phyloP scores from a whole-genome alignment of 2,329 filamentous ascomycete genomes.

The Microdochium bolleyi region DNA sequence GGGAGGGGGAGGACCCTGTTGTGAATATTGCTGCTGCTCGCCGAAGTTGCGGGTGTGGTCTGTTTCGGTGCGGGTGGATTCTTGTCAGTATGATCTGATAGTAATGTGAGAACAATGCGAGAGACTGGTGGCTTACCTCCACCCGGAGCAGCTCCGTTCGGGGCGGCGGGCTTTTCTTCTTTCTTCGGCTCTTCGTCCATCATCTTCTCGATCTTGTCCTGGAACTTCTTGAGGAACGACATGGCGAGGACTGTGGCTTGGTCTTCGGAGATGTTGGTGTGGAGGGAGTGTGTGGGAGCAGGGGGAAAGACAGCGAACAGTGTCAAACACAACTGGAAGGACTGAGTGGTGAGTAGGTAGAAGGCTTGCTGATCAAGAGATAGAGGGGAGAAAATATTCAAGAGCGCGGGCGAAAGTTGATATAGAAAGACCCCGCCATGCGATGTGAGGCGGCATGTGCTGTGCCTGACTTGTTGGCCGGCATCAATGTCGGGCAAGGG shows the following conservation, averaged over 20 bases:
- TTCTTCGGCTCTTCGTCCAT: constrained; percentile 13
- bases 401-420: neutral
- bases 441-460: neutral
- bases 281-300: neutral
- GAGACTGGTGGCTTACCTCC: neutral
- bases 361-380: no score
- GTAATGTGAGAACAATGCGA: neutral
- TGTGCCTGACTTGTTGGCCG: neutral
- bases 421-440: neutral
- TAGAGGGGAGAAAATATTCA: no score
- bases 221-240: constrained; percentile 21
- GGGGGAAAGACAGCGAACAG: neutral
- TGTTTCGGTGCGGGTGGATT: neutral
- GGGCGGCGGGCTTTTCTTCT: neutral
- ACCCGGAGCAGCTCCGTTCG: neutral
- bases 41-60: constrained; percentile 1
- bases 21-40: neutral
- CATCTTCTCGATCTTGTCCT: constrained; percentile 20
- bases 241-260: constrained; percentile 7
- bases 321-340: no score
- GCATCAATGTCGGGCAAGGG: no score
- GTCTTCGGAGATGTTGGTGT: neutral
- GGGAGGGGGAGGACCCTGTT: neutral
- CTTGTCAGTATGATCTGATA: neutral
- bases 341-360: no score